Percentiles rank a stretch among this genome's conserved stretches.
phyloP scores from a whole-genome alignment of 805 yeast species.

The Candida patagonica region DNA sequence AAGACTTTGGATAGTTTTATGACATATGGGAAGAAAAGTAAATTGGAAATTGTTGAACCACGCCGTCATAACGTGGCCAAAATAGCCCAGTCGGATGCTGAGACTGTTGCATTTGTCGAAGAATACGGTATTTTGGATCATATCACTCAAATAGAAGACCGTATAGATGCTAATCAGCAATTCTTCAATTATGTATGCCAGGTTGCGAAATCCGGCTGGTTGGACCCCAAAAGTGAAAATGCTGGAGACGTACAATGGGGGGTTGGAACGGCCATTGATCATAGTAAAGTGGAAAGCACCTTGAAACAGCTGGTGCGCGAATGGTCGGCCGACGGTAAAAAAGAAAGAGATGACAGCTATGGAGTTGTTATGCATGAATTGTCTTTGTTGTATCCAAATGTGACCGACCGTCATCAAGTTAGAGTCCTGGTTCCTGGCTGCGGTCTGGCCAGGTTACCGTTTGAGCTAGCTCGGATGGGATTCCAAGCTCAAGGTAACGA shows the following conservation, averaged over 20 bases:
- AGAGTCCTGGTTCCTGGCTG: conserved; percentile 75
- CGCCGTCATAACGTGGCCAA: conserved; percentile 9
- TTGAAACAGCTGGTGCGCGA: conserved; percentile 68
- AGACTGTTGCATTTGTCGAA: background rate
- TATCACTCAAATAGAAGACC: conserved; percentile 10
- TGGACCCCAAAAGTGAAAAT: background rate
- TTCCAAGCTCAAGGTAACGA: conserved; percentile 67
- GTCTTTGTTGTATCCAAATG: conserved; percentile 23
- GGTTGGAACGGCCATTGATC: background rate
- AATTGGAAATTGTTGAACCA: conserved; percentile 8
- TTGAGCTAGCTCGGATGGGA: conserved; percentile 42
- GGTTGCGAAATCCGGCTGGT: background rate
- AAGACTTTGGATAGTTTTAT: conserved; percentile 8
- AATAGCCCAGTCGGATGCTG: conserved; percentile 4
- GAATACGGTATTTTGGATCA: conserved; percentile 3
- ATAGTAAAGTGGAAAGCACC: conserved; percentile 42
- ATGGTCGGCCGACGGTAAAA: conserved; percentile 51
- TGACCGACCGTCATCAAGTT: conserved; percentile 17
- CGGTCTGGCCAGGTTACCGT: conserved; percentile 78
- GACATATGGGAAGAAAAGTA: conserved; percentile 9
- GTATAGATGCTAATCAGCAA: conserved; percentile 15
- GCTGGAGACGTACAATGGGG: conserved; percentile 5
- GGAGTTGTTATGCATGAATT: conserved; percentile 42
- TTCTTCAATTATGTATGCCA: conserved; percentile 16
- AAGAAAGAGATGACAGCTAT: conserved; percentile 49